A percentile compares a stretch with the other conserved stretches of the same genome.
Conservation (phyloP, 331 rosid species). For the Spiraea crenata region DNA sequence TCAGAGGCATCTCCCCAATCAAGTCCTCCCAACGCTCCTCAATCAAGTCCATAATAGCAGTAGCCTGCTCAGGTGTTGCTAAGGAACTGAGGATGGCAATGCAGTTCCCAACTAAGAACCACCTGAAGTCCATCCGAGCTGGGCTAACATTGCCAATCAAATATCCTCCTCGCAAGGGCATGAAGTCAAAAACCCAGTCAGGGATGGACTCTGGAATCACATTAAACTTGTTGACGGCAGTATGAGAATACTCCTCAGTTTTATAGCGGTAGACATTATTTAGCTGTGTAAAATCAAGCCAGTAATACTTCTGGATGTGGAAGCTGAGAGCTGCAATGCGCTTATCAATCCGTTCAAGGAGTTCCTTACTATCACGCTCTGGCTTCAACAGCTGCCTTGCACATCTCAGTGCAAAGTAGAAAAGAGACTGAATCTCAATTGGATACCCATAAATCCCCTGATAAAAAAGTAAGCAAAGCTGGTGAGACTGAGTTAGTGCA, state of each 20-base stretch:
- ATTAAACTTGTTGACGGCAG: constrained; percentile 30
- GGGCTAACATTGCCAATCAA: constrained; percentile 41
- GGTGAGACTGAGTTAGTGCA: not conserved
- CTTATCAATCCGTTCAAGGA: constrained; percentile 18
- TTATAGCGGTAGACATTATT: constrained; percentile 29
- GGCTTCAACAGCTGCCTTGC: constrained; percentile 16
- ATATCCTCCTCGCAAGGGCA: constrained; percentile 35
- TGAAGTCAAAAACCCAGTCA: constrained; percentile 32
- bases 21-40: constrained; percentile 74
- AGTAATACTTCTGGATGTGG: constrained; percentile 28
- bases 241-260: constrained; percentile 32
- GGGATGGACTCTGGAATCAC: constrained; percentile 36
- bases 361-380: constrained; percentile 17
- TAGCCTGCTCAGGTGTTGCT: constrained; percentile 63
- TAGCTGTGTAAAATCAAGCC: constrained; percentile 30
- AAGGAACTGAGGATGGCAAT: constrained; percentile 62
- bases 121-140: constrained; percentile 44
- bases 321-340: constrained; percentile 9
- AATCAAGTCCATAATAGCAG: constrained; percentile 70
- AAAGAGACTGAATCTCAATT: constrained; percentile 11
- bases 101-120: constrained; percentile 73
- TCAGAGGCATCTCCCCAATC: constrained; percentile 75
- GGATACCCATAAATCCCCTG: constrained; percentile 21
- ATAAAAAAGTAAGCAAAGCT: not conserved
- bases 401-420: constrained; percentile 20